Evolutionary conservation across 2,329 filamentous ascomycete genomes (phyloP).

Genomic region (Alternaria ethzedia): DNA sequence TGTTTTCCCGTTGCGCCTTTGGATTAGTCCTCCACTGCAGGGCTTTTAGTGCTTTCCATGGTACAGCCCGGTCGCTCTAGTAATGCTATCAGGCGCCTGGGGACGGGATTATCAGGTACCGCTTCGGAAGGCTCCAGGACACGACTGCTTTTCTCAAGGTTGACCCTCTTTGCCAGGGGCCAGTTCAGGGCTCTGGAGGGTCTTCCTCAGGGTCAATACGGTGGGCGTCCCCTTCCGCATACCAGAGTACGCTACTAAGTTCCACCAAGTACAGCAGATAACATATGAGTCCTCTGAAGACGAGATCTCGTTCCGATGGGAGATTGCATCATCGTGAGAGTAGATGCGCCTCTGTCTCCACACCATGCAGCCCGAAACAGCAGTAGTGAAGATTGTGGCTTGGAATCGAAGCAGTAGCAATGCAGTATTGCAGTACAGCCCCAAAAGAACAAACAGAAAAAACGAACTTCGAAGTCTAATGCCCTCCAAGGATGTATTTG

Average conservation of each 20-base stretch:
- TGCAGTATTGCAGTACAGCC: not conserved
- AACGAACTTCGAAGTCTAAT: not conserved
- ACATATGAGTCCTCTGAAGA: not conserved
- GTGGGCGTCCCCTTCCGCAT: not conserved
- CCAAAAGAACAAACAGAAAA: not conserved
- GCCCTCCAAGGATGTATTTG: not conserved
- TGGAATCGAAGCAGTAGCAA: not conserved
- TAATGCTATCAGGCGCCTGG: not conserved
- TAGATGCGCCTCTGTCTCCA: not conserved
- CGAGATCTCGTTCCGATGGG: not conserved
- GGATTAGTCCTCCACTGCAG: conserved; percentile 8
- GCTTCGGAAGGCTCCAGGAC: not conserved
- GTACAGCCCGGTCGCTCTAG: not conserved
- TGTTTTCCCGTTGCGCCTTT: not conserved
- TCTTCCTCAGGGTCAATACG: not conserved
- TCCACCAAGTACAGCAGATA: not conserved
- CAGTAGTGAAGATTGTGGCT: not conserved
- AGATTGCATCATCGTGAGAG: not conserved
- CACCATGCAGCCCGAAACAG: not conserved
- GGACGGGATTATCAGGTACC: not conserved
- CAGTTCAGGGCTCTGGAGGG: not conserved
- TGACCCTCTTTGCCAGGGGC: not conserved
- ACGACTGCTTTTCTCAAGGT: conserved; percentile 3
- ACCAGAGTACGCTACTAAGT: not conserved
- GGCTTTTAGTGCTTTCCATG: not conserved